phyloP scores from a whole-genome alignment of 306 rosid genomes.

The Elaeagnus macrophylla region DNA sequence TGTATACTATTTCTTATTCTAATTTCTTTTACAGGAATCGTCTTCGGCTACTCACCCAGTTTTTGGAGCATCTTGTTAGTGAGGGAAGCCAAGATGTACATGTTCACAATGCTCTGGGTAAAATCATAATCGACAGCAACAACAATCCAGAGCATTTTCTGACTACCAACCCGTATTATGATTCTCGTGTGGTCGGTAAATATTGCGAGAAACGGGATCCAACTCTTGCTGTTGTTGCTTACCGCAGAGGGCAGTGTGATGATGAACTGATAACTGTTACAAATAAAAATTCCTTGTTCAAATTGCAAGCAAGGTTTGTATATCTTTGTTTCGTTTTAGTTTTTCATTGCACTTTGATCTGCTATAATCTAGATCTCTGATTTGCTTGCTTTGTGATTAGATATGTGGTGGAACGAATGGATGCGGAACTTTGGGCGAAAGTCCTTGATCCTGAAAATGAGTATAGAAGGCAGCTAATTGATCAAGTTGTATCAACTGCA shows the following conservation, averaged over 20 bases:
- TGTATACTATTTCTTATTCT: conserved; percentile 15
- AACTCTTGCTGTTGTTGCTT: conserved; percentile 94
- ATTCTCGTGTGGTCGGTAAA: conserved; percentile 97
- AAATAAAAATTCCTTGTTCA: conserved; percentile 89
- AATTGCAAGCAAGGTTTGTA: conserved; percentile 94
- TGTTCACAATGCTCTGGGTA: conserved; percentile 97
- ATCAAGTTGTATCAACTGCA: conserved; percentile 95
- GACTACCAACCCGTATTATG: conserved; percentile 95
- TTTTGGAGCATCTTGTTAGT: conserved; percentile 96
- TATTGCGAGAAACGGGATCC: conserved; percentile 98
- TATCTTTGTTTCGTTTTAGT: conserved; percentile 1
- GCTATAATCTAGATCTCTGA: background rate
- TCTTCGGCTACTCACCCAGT: conserved; percentile 83
- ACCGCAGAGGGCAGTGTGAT: conserved; percentile 92
- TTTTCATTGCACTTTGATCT: conserved; percentile 1
- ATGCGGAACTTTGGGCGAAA: conserved; percentile 84
- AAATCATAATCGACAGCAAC: conserved; percentile 93
- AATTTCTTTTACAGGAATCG: conserved; percentile 61
- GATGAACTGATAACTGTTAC: conserved; percentile 90
- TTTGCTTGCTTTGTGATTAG: conserved; percentile 29
- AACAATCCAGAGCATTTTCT: conserved; percentile 97
- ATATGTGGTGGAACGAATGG: conserved; percentile 98
- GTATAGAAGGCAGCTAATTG: conserved; percentile 83
- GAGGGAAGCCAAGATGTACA: conserved; percentile 99
- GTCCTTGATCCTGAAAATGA: conserved; percentile 84